phyloP scores from a whole-genome alignment of 768 basidiomycete genomes.

The Naematelia aurantialba region DNA sequence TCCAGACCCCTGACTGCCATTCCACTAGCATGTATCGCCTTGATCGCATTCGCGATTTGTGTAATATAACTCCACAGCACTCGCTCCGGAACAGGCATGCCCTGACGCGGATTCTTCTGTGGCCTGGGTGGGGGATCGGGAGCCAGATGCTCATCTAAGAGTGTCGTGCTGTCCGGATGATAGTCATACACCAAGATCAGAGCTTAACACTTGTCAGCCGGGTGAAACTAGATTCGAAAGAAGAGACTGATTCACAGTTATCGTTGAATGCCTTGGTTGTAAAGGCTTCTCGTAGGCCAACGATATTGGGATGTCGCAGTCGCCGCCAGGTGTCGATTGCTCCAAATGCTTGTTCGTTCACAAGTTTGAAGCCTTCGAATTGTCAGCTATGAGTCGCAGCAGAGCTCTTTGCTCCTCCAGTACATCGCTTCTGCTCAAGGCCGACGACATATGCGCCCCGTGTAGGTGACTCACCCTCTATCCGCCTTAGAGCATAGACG shows the following conservation, averaged over 20 bases:
- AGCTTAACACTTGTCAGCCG: conserved; percentile 56
- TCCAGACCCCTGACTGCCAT: conserved; percentile 79
- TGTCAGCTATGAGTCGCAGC: conserved; percentile 3
- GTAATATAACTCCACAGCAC: conserved; percentile 88
- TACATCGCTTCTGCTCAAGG: not conserved
- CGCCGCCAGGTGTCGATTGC: conserved; percentile 81
- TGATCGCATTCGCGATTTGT: conserved; percentile 83
- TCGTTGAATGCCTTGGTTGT: conserved; percentile 90
- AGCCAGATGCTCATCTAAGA: conserved; percentile 71
- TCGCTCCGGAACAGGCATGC: conserved; percentile 64
- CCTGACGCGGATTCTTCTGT: conserved; percentile 30
- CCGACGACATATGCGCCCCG: too few species aligned
- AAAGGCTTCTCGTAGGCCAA: conserved; percentile 83
- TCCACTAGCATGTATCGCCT: conserved; percentile 74
- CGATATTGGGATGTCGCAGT: conserved; percentile 79
- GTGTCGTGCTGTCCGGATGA: conserved; percentile 74
- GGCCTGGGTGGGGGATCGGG: conserved; percentile 13
- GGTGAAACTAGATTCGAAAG: not conserved
- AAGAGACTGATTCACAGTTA: conserved; percentile 61
- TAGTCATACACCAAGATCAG: conserved; percentile 88
- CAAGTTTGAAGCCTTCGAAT: conserved; percentile 70
- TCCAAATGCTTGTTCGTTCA: conserved; percentile 73
- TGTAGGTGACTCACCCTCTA: conserved; percentile 68
- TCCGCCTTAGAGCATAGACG: conserved; percentile 70
- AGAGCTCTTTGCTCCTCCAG: not conserved